Evolutionary conservation across 495 filamentous ascomycete genomes (phyloP).

Genomic region (Penicillium longicatenatum): DNA sequence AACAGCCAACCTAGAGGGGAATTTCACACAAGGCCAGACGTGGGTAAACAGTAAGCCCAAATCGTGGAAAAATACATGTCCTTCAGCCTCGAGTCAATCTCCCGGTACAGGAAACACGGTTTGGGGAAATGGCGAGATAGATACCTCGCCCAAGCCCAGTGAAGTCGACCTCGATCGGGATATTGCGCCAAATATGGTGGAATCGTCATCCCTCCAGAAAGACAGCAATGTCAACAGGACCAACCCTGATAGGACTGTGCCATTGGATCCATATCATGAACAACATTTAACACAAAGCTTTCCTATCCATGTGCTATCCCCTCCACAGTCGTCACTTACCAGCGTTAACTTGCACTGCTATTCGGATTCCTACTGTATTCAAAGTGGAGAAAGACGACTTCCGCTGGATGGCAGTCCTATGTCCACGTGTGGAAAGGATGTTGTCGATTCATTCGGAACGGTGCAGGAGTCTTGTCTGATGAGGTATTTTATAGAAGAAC

Average conservation of each 20-base stretch:
- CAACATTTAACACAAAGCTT: neutral
- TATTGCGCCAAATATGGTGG: neutral
- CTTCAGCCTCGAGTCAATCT: neutral
- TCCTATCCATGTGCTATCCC: neutral
- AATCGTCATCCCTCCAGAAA: neutral
- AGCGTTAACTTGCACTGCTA: neutral
- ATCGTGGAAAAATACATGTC: conserved; percentile 10
- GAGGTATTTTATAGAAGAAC: conserved; percentile 31
- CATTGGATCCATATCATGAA: neutral
- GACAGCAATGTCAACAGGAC: neutral
- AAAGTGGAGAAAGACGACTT: neutral
- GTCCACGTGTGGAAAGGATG: no score
- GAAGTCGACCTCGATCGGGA: neutral
- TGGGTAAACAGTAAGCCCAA: conserved; percentile 25
- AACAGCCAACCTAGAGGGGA: conserved; percentile 20
- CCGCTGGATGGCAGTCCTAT: no score
- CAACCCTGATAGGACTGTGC: neutral
- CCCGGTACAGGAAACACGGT: neutral
- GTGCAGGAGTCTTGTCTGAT: conserved; percentile 28
- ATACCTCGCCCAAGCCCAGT: neutral
- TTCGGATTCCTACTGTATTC: neutral
- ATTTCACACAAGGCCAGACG: conserved; percentile 14
- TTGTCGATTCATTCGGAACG: neutral
- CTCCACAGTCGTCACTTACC: neutral
- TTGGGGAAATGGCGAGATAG: neutral